Evolutionary conservation across 1,284 basidiomycete genomes (phyloP), one percentile per base, ranked within the genome.

Genomic region (Heterobasidion irregulare): DNA sequence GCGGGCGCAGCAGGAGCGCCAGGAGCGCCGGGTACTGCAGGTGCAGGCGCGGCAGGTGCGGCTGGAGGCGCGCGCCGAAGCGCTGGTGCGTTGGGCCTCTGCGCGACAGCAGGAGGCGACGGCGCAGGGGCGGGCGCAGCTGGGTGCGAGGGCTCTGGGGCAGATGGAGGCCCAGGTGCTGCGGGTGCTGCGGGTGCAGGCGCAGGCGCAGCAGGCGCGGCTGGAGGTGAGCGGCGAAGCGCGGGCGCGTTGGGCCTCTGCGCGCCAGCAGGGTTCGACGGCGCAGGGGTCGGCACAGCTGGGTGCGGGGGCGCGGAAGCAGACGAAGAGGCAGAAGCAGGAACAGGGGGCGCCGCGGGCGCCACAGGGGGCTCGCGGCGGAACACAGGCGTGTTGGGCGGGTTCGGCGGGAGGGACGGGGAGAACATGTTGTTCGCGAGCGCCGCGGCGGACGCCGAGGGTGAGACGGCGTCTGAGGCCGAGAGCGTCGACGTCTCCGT

Each of bases 351-450:
- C 6, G 26, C 26, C 41, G n/a, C 33, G 6, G 48, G 44, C 53
- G 53, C 36, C 15, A 38, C 43, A 45, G 51, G 44, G 48, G 33
- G 48, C 26, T 46, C 36, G 33, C 49, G 55, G 26, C 58, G 63
- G 44, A 58, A 57, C 19, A 45, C 47, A 19, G 61, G 63, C 33
- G 59, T 62, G 58, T 64, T 64, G 47, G 63, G 62, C 19, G 63
- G 63, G 58, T 62, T 62, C 33, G 49, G 47, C 4, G 63, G 63
- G 44, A 63, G 50, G 9, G 57, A 47, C 4, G 63, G 62, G n/a
- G 63, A 65, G 57, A 59, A 54, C 36, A 53, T 36, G 43, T 15
- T 18, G n/a, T 12, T 41, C 38, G 10, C n/a, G 38, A 41, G 46
- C 53, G 49, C 46, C n/a, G 36, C 34, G 12, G 52, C 44, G 36